Conservation (phyloP, 768 basidiomycete species). For the Pulveroboletus ravenelii region DNA sequence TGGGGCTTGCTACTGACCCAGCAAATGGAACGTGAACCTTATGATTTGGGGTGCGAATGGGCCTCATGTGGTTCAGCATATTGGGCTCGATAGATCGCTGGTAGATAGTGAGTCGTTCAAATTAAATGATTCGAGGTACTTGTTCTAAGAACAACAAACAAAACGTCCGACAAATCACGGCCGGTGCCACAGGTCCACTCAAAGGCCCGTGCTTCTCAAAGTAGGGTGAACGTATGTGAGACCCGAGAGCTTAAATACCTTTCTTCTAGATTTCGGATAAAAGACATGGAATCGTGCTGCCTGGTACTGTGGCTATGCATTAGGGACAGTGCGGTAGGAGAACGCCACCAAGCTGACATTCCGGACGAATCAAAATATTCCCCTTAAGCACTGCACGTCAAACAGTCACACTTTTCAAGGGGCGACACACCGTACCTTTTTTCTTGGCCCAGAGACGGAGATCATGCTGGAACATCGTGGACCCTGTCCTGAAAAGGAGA, state of each 20-base stretch:
- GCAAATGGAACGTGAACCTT: too few species aligned
- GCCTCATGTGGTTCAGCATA: too few species aligned
- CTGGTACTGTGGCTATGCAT: conserved; percentile 36
- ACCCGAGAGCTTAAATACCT: conserved; percentile 68
- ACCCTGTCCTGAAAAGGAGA: conserved; percentile 61
- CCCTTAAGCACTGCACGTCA: conserved; percentile 37
- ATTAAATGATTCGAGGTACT: neutral
- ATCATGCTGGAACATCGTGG: conserved; percentile 87
- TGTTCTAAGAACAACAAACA: neutral
- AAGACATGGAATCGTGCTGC: conserved; percentile 55
- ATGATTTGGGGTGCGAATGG: too few species aligned
- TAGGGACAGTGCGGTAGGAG: neutral
- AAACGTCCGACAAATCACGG: neutral
- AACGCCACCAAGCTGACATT: conserved; percentile 44
- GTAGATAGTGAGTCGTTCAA: neutral
- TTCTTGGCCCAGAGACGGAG: conserved; percentile 69
- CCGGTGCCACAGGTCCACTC: conserved; percentile 13
- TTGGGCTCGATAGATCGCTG: neutral
- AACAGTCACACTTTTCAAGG: neutral
- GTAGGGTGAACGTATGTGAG: conserved; percentile 68
- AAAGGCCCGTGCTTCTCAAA: conserved; percentile 67
- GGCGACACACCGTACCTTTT: conserved; percentile 37
- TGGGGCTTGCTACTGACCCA: too few species aligned
- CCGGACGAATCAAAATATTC: conserved; percentile 80
- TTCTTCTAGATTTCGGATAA: conserved; percentile 59